Conservation (phyloP, 441 rosid species). For the Bruguiera hainesii region DNA sequence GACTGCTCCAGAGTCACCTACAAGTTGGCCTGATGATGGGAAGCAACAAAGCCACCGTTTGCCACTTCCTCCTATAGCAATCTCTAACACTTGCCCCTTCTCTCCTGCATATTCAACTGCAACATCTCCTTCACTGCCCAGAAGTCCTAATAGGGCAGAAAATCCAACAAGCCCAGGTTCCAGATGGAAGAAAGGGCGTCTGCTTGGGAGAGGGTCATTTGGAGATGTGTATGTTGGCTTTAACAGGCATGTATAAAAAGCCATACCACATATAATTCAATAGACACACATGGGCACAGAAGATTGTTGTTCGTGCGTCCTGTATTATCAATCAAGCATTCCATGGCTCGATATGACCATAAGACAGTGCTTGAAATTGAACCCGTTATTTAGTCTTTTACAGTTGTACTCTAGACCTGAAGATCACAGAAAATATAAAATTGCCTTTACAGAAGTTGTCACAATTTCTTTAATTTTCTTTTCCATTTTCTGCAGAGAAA, state of each 20-base stretch:
- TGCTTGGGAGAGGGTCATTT: constrained; percentile 58
- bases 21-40: constrained; percentile 60
- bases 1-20: constrained; percentile 52
- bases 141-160: neutral
- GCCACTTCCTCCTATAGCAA: constrained; percentile 75
- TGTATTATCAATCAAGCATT: too few species aligned
- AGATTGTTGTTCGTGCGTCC: too few species aligned
- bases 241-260: constrained; percentile 33
- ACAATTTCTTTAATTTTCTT: too few species aligned
- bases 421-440: too few species aligned
- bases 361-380: too few species aligned
- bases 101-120: constrained; percentile 72
- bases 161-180: constrained; percentile 1
- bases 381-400: too few species aligned
- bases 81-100: constrained; percentile 63
- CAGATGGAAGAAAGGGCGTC: neutral
- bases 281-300: too few species aligned
- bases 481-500: constrained; percentile 29
- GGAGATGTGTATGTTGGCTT: constrained; percentile 59
- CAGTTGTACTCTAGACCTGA: too few species aligned
- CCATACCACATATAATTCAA: neutral
- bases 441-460: too few species aligned
- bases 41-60: constrained; percentile 70
- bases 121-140: constrained; percentile 35
- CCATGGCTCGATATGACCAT: too few species aligned